Evolutionary conservation across 179 eudicot genomes (phyloP).

Genomic region (Camellia oleifera): DNA sequence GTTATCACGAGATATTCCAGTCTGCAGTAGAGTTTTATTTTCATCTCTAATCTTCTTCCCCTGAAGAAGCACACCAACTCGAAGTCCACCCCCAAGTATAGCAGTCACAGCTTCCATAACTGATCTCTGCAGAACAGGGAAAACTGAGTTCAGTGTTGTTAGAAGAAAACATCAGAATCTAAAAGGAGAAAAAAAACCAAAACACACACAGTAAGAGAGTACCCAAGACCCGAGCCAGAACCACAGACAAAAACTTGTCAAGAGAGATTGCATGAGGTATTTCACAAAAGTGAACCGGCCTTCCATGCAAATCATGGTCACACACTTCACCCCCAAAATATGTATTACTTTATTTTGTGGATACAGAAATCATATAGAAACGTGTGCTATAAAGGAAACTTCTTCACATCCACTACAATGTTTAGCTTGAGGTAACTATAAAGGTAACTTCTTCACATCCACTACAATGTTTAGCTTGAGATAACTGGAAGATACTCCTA

Average conservation of each 20-base stretch:
- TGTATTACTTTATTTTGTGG: not conserved
- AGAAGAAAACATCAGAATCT: not conserved
- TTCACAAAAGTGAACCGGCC: not conserved
- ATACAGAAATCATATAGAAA: not conserved
- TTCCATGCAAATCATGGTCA: not conserved
- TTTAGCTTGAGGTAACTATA: not conserved
- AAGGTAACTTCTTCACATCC: not conserved
- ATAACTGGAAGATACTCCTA: not conserved
- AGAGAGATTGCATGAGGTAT: not conserved
- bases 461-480: not conserved
- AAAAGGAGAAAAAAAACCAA: not conserved
- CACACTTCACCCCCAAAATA: not conserved
- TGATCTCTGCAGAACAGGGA: slow-evolving; percentile 46
- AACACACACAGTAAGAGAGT: not conserved
- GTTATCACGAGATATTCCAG: slow-evolving; percentile 65
- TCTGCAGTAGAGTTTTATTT: slow-evolving; percentile 66
- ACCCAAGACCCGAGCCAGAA: not conserved
- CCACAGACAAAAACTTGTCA: not conserved
- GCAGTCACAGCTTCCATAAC: slow-evolving; percentile 88
- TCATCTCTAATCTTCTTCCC: slow-evolving; percentile 90
- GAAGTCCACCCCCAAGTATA: slow-evolving; percentile 73
- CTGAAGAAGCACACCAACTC: slow-evolving; percentile 72
- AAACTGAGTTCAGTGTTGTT: not conserved
- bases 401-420: not conserved
- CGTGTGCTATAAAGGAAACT: not conserved